These are phyloP conservation scores for Calocybe indica DNA, from an alignment of 768 basidiomycete species.

Conservation along the genomic window DNA sequence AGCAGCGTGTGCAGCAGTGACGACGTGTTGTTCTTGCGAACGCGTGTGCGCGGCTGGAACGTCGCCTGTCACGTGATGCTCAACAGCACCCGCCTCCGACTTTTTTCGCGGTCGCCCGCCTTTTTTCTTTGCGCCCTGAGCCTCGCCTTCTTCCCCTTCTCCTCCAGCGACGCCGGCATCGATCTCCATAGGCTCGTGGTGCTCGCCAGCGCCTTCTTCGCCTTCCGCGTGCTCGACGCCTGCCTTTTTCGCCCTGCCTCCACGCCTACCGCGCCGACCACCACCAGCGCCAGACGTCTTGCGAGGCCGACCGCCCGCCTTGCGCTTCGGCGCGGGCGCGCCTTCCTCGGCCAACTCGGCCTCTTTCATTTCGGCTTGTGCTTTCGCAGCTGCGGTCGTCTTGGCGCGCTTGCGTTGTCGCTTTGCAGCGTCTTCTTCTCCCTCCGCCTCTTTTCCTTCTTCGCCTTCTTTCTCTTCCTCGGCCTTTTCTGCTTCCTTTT, in stretches of 20 bases:
- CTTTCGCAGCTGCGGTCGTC: neutral
- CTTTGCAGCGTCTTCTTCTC: constrained; percentile 12
- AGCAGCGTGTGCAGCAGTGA: no score
- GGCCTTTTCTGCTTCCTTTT: constrained; percentile 1
- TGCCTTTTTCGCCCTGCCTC: no score
- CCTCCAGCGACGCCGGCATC: neutral
- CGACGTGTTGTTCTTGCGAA: constrained; percentile 5
- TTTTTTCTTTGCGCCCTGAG: constrained; percentile 5
- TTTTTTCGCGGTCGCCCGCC: constrained; percentile 9
- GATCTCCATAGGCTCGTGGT: constrained; percentile 1
- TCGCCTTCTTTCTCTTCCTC: constrained; percentile 3
- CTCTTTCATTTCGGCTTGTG: neutral
- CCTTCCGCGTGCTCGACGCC: neutral
- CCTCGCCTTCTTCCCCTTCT: neutral
- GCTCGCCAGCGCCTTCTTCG: constrained; percentile 3
- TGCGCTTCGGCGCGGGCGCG: no score
- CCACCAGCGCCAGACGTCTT: no score
- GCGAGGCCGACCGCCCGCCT: no score
- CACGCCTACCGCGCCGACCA: no score
- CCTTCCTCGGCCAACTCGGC: neutral
- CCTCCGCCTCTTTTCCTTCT: neutral
- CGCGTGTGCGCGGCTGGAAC: constrained; percentile 12
- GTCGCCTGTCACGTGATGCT: neutral
- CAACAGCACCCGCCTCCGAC: constrained; percentile 3
- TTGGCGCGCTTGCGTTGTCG: constrained; percentile 11